Conservation (phyloP, 768 basidiomycete species). For the Mycena olivaceomarginata region DNA sequence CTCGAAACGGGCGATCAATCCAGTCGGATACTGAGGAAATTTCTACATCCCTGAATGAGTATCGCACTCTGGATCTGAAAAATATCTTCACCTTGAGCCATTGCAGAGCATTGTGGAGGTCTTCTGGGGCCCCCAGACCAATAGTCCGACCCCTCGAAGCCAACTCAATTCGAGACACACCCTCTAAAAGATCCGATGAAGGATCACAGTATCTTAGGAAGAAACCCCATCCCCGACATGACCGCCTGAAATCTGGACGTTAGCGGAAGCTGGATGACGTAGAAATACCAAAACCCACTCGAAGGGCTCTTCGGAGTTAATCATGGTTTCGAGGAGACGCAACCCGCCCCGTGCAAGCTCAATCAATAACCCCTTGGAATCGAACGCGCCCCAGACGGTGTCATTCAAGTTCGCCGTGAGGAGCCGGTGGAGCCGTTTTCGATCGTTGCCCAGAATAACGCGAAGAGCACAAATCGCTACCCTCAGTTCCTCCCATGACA, state of each 20-base stretch:
- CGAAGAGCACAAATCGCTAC: constrained; percentile 3
- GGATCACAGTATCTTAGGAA: constrained; percentile 5
- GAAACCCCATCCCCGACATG: constrained; percentile 20
- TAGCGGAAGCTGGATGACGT: constrained; percentile 19
- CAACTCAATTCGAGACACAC: constrained; percentile 1
- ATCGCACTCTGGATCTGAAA: constrained; percentile 7
- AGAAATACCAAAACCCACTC: constrained; percentile 10
- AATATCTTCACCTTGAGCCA: constrained; percentile 7
- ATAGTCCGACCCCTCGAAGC: neutral
- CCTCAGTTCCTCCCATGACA: constrained; percentile 9
- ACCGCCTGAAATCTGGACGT: constrained; percentile 13
- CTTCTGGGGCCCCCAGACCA: constrained; percentile 1
- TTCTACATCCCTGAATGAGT: constrained; percentile 6
- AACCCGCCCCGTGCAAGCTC: constrained; percentile 17
- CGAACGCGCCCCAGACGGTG: constrained; percentile 9
- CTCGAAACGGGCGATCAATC: constrained; percentile 18
- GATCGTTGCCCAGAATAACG: constrained; percentile 4
- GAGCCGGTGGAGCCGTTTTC: neutral
- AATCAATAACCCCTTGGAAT: constrained; percentile 12
- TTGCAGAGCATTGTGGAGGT: constrained; percentile 9
- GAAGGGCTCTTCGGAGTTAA: constrained; percentile 21
- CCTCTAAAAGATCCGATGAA: constrained; percentile 9
- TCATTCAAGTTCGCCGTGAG: constrained; percentile 8
- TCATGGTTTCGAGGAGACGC: constrained; percentile 19
- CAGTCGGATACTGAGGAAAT: constrained; percentile 8